phyloP scores from a whole-genome alignment of 192 early-diverging fungal genomes.

The Gaertneriomyces sp. region DNA sequence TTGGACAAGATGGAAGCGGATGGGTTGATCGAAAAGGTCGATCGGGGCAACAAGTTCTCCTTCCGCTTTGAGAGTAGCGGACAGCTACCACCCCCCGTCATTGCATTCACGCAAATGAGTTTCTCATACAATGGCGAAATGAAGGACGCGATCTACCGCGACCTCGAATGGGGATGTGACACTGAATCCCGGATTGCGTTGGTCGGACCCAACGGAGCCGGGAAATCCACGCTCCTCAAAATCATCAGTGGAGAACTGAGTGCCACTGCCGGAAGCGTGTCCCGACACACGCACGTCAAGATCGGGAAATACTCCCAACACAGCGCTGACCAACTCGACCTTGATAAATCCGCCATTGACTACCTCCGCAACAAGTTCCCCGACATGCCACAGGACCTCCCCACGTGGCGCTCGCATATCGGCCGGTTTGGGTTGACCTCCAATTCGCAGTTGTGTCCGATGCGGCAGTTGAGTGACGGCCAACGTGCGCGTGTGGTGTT shows the following conservation, averaged over 20 bases:
- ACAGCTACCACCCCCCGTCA: conserved; percentile 92
- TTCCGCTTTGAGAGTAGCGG: conserved; percentile 85
- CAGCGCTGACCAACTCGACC: conserved; percentile 93
- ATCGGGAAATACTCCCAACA: conserved; percentile 97
- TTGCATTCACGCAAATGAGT: conserved; percentile 85
- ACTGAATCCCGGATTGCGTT: conserved; percentile 98
- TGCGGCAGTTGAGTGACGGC: conserved; percentile 88
- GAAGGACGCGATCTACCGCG: conserved; percentile 78
- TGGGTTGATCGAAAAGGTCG: conserved; percentile 94
- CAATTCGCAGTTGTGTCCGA: conserved; percentile 85
- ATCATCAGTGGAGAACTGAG: conserved; percentile 88
- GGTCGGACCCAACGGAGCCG: conserved; percentile 83
- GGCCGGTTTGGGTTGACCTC: conserved; percentile 94
- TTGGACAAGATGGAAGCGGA: conserved; percentile 99
- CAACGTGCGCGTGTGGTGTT: conserved; percentile 95
- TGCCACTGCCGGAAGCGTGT: conserved; percentile 79
- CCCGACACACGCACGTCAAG: conserved; percentile 89
- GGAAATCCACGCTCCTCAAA: conserved; percentile 97
- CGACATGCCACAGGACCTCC: conserved; percentile 73
- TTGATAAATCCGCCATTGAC: conserved; percentile 81
- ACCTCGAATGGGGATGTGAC: conserved; percentile 92
- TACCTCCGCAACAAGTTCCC: conserved; percentile 85
- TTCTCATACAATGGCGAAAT: conserved; percentile 88
- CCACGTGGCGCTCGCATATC: conserved; percentile 87
- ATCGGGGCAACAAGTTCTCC: conserved; percentile 67